A percentile compares a stretch with the other conserved stretches of the same genome.
These are phyloP conservation scores for Aspergillus funiculosus DNA, from an alignment of 495 filamentous ascomycete genomes.

Conservation along the genomic window DNA sequence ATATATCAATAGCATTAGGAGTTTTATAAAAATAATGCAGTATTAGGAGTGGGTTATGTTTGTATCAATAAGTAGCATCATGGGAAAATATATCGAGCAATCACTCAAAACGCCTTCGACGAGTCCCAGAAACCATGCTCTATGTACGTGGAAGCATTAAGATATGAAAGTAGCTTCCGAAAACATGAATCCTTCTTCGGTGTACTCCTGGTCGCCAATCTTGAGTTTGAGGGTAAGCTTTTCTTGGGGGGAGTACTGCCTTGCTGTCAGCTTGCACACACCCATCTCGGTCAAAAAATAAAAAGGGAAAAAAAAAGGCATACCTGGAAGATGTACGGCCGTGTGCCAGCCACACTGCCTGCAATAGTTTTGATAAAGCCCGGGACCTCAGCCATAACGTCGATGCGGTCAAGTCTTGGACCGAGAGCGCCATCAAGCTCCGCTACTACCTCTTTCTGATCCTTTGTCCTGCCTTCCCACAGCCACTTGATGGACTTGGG, in stretches of 20 bases:
- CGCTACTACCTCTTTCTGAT: slow-evolving; percentile 65
- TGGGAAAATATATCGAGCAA: slow-evolving; percentile 14
- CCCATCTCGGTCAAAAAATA: not conserved
- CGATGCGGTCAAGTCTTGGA: slow-evolving; percentile 73
- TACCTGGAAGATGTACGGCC: slow-evolving; percentile 97
- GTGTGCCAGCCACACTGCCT: slow-evolving; percentile 77
- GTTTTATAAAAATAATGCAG: slow-evolving; percentile 21
- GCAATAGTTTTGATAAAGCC: slow-evolving; percentile 93
- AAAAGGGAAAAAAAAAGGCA: too few species aligned
- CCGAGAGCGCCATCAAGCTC: slow-evolving; percentile 63
- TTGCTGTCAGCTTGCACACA: slow-evolving; percentile 6
- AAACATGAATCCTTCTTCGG: slow-evolving; percentile 73
- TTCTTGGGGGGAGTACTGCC: slow-evolving; percentile 58
- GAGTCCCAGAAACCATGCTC: slow-evolving; percentile 21
- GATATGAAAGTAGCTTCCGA: slow-evolving; percentile 92
- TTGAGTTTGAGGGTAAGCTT: slow-evolving; percentile 72
- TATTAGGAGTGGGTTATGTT: slow-evolving; percentile 19
- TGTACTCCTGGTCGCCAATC: slow-evolving; percentile 66
- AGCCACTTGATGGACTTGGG: slow-evolving; percentile 66
- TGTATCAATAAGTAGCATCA: slow-evolving; percentile 11
- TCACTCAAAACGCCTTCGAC: slow-evolving; percentile 19
- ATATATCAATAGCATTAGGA: slow-evolving; percentile 22
- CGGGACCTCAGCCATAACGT: slow-evolving; percentile 94
- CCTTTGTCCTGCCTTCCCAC: slow-evolving; percentile 75
- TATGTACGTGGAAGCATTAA: slow-evolving; percentile 37